Evolutionary conservation across 192 early-diverging fungal genomes (phyloP).

Genomic region (Coemansia sp.): DNA sequence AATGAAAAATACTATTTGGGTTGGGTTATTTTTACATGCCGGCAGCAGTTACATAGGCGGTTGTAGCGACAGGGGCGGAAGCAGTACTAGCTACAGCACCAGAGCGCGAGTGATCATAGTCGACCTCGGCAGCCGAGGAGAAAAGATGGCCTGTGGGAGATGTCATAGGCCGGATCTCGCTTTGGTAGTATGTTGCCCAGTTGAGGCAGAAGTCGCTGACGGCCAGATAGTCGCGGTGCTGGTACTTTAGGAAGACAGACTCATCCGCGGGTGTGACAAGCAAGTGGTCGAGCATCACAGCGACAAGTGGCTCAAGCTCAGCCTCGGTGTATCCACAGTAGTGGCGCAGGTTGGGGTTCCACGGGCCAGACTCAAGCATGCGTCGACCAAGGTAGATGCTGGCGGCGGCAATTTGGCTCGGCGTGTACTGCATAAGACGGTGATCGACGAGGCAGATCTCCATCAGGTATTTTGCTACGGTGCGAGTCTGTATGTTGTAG

Average conservation of each 20-base stretch:
- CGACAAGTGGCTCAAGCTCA: constrained; percentile 63
- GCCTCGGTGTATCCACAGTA: constrained; percentile 80
- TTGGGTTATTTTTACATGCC: constrained; percentile 3
- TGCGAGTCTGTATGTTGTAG: constrained; percentile 89
- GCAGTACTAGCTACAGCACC: neutral
- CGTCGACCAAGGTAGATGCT: constrained; percentile 76
- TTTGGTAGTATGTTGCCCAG: constrained; percentile 64
- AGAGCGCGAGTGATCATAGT: neutral
- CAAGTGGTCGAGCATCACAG: constrained; percentile 75
- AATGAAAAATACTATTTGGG: neutral
- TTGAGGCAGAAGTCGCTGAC: constrained; percentile 79
- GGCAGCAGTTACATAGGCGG: neutral
- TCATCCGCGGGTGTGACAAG: constrained; percentile 55
- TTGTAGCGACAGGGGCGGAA: neutral
- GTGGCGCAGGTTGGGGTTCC: constrained; percentile 75
- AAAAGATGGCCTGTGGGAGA: constrained; percentile 29
- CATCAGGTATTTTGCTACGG: constrained; percentile 94
- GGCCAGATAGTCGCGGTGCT: constrained; percentile 75
- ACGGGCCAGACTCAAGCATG: constrained; percentile 73
- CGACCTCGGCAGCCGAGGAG: neutral
- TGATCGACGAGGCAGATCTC: constrained; percentile 91
- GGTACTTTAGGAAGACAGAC: constrained; percentile 84
- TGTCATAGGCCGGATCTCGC: constrained; percentile 19
- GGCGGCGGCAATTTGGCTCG: constrained; percentile 78
- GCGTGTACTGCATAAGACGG: constrained; percentile 66